These are phyloP conservation scores for Inonotus obliquus DNA, from an alignment of 1,284 basidiomycete species.

Conservation along the genomic window DNA sequence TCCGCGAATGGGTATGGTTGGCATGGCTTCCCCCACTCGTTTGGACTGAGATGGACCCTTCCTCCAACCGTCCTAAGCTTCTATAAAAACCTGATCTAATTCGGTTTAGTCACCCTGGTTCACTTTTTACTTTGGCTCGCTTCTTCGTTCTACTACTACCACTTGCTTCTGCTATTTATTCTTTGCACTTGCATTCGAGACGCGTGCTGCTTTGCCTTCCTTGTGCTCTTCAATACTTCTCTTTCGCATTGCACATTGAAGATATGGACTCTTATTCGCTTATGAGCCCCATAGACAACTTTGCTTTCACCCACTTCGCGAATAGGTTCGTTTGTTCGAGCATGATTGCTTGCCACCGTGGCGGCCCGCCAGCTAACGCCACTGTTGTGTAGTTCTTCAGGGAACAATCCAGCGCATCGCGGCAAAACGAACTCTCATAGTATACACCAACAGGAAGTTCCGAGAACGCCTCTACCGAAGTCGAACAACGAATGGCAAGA, in stretches of 20 bases:
- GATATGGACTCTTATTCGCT: conserved; percentile 15
- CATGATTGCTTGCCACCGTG: neutral
- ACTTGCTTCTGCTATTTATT: conserved; percentile 11
- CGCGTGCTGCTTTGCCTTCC: conserved; percentile 1
- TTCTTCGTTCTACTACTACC: neutral
- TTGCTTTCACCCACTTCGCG: conserved; percentile 15
- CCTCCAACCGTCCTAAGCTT: conserved; percentile 4
- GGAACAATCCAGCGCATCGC: neutral
- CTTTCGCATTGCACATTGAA: neutral
- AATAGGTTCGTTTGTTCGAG: neutral
- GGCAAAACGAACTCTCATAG: conserved; percentile 2
- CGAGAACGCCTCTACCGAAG: conserved; percentile 6
- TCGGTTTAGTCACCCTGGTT: neutral
- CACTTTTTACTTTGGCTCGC: conserved; percentile 2
- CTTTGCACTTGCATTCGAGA: conserved; percentile 1
- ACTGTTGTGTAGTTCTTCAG: neutral
- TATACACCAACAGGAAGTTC: neutral
- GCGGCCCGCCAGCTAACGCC: neutral
- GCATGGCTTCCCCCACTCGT: neutral
- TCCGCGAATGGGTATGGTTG: conserved; percentile 6
- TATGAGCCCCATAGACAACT: conserved; percentile 18
- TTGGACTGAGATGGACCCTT: neutral
- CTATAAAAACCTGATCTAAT: conserved; percentile 4
- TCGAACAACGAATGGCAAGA: conserved; percentile 13
- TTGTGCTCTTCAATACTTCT: conserved; percentile 7